phyloP scores from a whole-genome alignment of 2,329 filamentous ascomycete species.

The Scorias spongiosa region DNA sequence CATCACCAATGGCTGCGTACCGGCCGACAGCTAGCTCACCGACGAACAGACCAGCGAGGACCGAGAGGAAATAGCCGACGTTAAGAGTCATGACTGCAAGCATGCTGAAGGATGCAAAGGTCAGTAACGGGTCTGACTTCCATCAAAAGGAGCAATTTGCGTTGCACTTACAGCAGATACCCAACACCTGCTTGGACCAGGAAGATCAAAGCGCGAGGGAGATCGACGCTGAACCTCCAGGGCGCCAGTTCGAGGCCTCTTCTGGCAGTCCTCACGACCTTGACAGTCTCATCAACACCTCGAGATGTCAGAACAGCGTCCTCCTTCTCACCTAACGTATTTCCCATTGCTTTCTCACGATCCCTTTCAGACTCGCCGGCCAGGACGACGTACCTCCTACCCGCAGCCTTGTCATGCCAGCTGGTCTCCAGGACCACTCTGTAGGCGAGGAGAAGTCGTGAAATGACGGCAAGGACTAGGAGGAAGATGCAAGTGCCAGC shows the following conservation, averaged over 20 bases:
- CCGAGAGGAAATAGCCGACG: slow-evolving; percentile 67
- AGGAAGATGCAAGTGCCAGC: slow-evolving; percentile 88
- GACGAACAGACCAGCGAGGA: slow-evolving; percentile 67
- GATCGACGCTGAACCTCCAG: slow-evolving; percentile 69
- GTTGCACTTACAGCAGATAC: slow-evolving; percentile 62
- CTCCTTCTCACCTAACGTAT: slow-evolving; percentile 29
- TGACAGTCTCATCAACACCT: slow-evolving; percentile 66
- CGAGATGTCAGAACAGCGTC: slow-evolving; percentile 58
- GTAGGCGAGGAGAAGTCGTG: slow-evolving; percentile 56
- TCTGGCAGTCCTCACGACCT: slow-evolving; percentile 46
- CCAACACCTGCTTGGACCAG: slow-evolving; percentile 60
- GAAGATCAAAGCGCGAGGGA: slow-evolving; percentile 55
- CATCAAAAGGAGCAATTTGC: slow-evolving; percentile 1
- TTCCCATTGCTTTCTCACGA: slow-evolving; percentile 9
- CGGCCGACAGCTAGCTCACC: slow-evolving; percentile 70
- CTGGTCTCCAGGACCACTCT: slow-evolving; percentile 45
- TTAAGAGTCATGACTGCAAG: slow-evolving; percentile 84
- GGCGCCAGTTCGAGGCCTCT: slow-evolving; percentile 43
- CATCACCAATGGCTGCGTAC: slow-evolving; percentile 38
- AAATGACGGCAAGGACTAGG: slow-evolving; percentile 55
- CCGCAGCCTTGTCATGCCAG: slow-evolving; percentile 59
- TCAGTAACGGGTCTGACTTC: slow-evolving; percentile 4
- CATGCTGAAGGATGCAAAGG: slow-evolving; percentile 46
- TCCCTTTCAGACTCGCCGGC: slow-evolving; percentile 42
- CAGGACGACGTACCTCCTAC: slow-evolving; percentile 63